phyloP scores from a whole-genome alignment of 345 rosid species.

The Carallia pectinifolia region DNA sequence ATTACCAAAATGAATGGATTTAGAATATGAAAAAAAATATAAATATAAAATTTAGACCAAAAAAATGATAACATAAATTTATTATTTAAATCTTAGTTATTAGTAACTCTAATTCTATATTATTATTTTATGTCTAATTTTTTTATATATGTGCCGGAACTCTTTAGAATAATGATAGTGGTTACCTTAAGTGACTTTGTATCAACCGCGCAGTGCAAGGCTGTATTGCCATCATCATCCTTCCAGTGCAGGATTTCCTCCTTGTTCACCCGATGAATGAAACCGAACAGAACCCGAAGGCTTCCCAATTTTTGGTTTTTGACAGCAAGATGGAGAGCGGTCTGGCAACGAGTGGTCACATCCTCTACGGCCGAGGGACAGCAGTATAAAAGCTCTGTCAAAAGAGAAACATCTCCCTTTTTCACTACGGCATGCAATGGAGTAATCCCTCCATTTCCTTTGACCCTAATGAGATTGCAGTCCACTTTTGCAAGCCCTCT shows the following conservation, averaged over 20 bases:
- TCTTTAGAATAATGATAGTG: no score
- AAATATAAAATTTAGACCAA: no score
- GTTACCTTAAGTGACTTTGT: no score
- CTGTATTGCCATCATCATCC: slow-evolving; percentile 42
- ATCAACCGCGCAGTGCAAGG: slow-evolving; percentile 24
- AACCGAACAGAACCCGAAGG: slow-evolving; percentile 11
- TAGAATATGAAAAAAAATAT: no score
- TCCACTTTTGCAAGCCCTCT: slow-evolving; percentile 1
- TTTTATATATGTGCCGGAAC: no score
- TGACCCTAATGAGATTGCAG: slow-evolving; percentile 10
- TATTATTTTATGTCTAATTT: no score
- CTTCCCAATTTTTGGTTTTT: slow-evolving; percentile 5
- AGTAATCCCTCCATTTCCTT: slow-evolving; percentile 24
- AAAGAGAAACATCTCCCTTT: background rate
- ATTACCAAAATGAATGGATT: background rate
- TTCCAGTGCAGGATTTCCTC: slow-evolving; percentile 35
- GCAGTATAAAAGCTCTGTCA: background rate
- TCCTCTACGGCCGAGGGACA: slow-evolving; percentile 25
- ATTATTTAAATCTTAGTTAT: no score
- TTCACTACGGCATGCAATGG: slow-evolving; percentile 12
- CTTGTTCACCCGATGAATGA: background rate
- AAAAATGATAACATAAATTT: no score
- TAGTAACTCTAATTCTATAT: no score
- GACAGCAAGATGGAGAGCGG: slow-evolving; percentile 20
- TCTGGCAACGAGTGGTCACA: slow-evolving; percentile 26